Evolutionary conservation across 2,329 filamentous ascomycete species (phyloP).

Genomic region (Amauroascus verrucosus): DNA sequence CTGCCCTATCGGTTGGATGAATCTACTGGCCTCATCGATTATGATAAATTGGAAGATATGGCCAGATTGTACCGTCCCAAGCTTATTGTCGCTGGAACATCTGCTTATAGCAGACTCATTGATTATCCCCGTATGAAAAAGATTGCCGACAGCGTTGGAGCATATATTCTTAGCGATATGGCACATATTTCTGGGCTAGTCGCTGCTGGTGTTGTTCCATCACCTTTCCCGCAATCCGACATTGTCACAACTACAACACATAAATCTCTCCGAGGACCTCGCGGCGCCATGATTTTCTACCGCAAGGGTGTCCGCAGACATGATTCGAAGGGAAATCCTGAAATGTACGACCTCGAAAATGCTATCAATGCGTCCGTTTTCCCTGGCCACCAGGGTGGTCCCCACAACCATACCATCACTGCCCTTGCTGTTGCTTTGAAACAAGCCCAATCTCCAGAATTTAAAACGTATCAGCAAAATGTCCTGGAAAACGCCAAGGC

Average conservation of each 20-base stretch:
- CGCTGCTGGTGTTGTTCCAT: constrained; percentile 83
- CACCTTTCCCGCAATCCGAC: constrained; percentile 84
- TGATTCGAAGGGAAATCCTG: constrained; percentile 86
- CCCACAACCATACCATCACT: constrained; percentile 99
- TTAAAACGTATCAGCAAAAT: constrained; percentile 86
- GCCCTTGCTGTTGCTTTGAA: constrained; percentile 89
- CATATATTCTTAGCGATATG: constrained; percentile 96
- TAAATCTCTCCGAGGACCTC: constrained; percentile 95
- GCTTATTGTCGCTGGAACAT: constrained; percentile 90
- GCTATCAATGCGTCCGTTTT: constrained; percentile 99
- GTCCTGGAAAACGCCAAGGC: constrained; percentile 91
- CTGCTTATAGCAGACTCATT: constrained; percentile 94
- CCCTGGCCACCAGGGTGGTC: constrained; percentile 95
- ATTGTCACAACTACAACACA: constrained; percentile 98
- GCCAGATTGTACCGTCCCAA: constrained; percentile 90
- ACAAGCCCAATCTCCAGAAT: constrained; percentile 82
- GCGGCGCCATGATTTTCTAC: constrained; percentile 99
- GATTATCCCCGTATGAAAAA: constrained; percentile 94
- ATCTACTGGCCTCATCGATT: constrained; percentile 88
- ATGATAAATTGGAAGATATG: constrained; percentile 82
- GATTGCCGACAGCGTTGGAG: constrained; percentile 85
- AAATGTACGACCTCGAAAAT: constrained; percentile 82
- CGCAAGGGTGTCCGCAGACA: constrained; percentile 88
- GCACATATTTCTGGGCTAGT: constrained; percentile 96
- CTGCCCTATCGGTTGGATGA: constrained; percentile 78